Conservation (phyloP, 257 asterid species). For the Solanum paucissectum region DNA sequence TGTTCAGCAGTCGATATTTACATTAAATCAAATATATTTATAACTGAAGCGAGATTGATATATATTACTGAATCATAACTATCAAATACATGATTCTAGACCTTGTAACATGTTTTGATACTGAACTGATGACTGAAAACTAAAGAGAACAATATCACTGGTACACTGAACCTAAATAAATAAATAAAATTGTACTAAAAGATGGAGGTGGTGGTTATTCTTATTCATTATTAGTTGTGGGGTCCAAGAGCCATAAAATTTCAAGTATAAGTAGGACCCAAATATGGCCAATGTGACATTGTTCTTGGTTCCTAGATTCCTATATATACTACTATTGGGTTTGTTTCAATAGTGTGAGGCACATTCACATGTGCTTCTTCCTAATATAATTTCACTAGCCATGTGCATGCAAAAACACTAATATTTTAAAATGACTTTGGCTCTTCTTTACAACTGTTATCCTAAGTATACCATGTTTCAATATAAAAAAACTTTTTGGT, state of each 20-base stretch:
- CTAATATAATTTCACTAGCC: background rate
- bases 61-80: background rate
- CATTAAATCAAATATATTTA: background rate
- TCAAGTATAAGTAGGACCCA: background rate
- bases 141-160: background rate
- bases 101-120: fast-evolving
- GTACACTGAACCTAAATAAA: background rate
- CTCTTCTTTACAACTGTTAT: background rate
- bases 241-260: background rate
- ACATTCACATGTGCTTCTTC: slow-evolving; percentile 3
- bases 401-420: slow-evolving; percentile 1
- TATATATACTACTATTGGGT: background rate
- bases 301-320: slow-evolving; percentile 1
- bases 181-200: background rate
- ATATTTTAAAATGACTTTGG: background rate
- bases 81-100: background rate
- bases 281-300: background rate
- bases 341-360: background rate
- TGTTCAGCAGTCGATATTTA: background rate
- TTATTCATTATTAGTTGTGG: background rate
- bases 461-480: background rate
- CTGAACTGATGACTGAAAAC: fast-evolving
- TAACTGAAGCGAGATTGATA: background rate
- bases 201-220: background rate
- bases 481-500: background rate